Evolutionary conservation across 352 stramenopile genomes (phyloP), one percentile per base, ranked within the genome.

Genomic region (Phytopythium sindhum): DNA sequence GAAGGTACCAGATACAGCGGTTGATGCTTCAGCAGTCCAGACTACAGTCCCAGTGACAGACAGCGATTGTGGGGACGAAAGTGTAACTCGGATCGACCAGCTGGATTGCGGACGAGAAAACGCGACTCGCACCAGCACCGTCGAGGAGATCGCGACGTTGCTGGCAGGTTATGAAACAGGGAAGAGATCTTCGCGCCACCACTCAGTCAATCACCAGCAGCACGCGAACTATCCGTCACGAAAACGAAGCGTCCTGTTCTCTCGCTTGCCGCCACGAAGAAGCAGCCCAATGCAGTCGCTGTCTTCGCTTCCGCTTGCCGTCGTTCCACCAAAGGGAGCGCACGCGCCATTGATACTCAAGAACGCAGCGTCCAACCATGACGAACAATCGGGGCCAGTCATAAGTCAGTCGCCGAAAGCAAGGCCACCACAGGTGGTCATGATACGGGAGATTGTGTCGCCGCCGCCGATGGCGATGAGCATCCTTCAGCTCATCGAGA

Each of bases 371-470:
- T 48, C 12, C 48, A 37, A 35, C 48, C 48, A 54, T 12, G n/a
- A 31, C 48, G 48, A 54, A 23, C 24, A 14, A 53, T 45, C 17
- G 39, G 39, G n/a, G 5, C 2, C 19, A n/a, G n/a, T 10, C 4
- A 1, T 48, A 11, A 48, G 9, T 23, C 42, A 23, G 5, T 57
- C 51, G 4, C 29, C 51, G 24, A n/a, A 33, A 14, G 29, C 53
- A 45, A 59, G 19, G 35, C 54, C 54, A 14, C 78, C 81, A 2
- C 68, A 77, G 26, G 70, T 90, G 19, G 66, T 74, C 12, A 75
- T 92, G 60, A 89, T 92, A 33, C 74, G 70, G 31, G 84, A 90
- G 37, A 60, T 89, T 50, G 45, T 84, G 1, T 71, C 80, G 23
- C 78, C 83, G 23, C 81, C 84, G 14, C 39, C 61, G 0, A 57